Base-by-base conservation (phyloP, 2,329 filamentous ascomycete species). In the Rhinocladiella similis region DNA sequence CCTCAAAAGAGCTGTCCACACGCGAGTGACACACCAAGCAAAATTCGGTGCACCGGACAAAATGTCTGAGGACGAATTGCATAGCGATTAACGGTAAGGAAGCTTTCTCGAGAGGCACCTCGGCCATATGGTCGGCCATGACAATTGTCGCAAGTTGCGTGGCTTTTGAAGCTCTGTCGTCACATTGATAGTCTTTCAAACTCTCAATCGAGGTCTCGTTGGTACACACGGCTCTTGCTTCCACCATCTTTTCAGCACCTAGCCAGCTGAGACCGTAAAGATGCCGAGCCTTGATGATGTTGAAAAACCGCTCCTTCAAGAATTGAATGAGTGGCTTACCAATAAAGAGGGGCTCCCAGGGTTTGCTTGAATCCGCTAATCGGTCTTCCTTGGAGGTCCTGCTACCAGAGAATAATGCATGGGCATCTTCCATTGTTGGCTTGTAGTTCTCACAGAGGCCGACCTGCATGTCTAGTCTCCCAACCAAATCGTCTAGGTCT, bases 1-100 rank as follows among this genome's bases (percentile, higher is more conserved):
- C 73, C 61, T 78, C 75, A 36, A 93, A 85, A 0, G 83, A 81
- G 1, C 79, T 79, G 1, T 82, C 71, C 35, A 90, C 80, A 63
- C 81, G 86, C 63, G 82, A 82, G 70, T 95, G 89, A 66, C 92
- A 97, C 20, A 92, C 85, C 53, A 96, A 80, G 70, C 92, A 97
- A 70, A 93, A 96, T 52, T 94, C 86, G 0, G 89, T 91, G 69
- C 90, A 96, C 56, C 84, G 86, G 6, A 89, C 82, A 57, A 96
- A 84, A 65, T 91, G 89, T 1, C 87, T 85, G 22, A 96, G 76
- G 0, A 85, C 80, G 63, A 92, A 94, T 62, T 95, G 88, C 80
- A 90, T 89, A 1, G 77, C 78, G 2, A 83, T 70, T 3, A 85
- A 71, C 5, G 83, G 83, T 33, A 86, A 76, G 1, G 82, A 85